Conservation (phyloP, 2,329 filamentous ascomycete genomes). For the Cytospora schulzeri region DNA sequence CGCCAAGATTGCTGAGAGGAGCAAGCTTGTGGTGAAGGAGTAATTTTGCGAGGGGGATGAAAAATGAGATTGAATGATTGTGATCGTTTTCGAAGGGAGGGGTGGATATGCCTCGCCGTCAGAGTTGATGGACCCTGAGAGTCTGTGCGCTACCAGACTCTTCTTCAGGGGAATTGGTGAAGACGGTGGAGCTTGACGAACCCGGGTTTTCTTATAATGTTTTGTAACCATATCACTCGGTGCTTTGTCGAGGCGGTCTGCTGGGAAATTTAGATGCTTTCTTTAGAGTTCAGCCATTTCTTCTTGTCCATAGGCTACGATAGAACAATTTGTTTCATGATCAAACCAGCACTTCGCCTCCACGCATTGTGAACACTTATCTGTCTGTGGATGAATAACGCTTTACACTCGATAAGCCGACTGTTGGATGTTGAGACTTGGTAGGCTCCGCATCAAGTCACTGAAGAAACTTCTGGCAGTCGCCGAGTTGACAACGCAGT, state of each 20-base stretch:
- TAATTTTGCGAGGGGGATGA: neutral
- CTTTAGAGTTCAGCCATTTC: neutral
- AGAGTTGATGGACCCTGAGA: conserved; percentile 16
- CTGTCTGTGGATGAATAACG: too few relatives aligned
- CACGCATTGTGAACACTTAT: neutral
- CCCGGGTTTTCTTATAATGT: conserved; percentile 6
- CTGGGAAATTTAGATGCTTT: conserved; percentile 8
- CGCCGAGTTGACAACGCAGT: too few relatives aligned
- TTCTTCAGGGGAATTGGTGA: conserved; percentile 14
- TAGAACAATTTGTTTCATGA: neutral
- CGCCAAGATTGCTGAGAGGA: conserved; percentile 22
- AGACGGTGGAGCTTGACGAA: neutral
- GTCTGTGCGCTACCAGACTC: conserved; percentile 22
- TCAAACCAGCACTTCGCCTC: neutral
- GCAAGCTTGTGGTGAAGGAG: conserved; percentile 16
- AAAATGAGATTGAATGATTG: neutral
- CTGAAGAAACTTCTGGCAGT: too few relatives aligned
- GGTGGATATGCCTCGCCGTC: neutral
- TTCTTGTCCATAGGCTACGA: neutral
- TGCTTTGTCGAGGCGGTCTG: conserved; percentile 11
- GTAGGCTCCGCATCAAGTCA: too few relatives aligned
- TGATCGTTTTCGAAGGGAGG: neutral
- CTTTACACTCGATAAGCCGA: neutral
- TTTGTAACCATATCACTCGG: conserved; percentile 13
- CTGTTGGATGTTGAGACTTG: too few relatives aligned